phyloP scores from a whole-genome alignment of 2,329 filamentous ascomycete species.

The Colletotrichum sansevieriae region DNA sequence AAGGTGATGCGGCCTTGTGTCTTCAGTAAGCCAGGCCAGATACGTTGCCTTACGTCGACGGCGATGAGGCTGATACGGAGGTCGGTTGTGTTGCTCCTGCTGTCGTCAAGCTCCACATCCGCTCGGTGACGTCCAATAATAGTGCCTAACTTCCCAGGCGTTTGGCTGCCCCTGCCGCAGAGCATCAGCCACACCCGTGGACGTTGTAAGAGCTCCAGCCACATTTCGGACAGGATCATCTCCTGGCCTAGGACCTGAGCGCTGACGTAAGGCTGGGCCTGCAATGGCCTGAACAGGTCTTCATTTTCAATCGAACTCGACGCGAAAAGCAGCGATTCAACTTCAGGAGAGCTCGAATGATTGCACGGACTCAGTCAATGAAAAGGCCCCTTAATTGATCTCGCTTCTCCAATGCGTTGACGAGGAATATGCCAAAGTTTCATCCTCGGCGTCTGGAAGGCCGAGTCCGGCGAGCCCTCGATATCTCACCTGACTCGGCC shows the following conservation, averaged over 20 bases:
- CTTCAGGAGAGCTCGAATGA: no score
- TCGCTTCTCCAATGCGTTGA: no score
- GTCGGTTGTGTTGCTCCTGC: constrained; percentile 23
- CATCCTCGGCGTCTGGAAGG: no score
- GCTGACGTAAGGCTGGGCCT: neutral
- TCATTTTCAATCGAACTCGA: neutral
- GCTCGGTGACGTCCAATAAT: constrained; percentile 37
- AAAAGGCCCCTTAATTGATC: no score
- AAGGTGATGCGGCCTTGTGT: constrained; percentile 33
- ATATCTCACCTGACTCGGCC: no score
- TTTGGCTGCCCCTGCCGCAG: no score
- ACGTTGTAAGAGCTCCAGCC: neutral
- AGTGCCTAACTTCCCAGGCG: constrained; percentile 33
- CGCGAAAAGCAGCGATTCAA: no score
- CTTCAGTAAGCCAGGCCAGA: constrained; percentile 13
- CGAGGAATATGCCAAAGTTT: no score
- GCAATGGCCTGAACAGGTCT: neutral
- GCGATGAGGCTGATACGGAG: constrained; percentile 28
- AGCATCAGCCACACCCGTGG: constrained; percentile 2
- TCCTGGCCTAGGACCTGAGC: no score
- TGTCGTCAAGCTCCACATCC: constrained; percentile 31
- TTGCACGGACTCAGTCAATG: no score
- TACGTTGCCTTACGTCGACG: constrained; percentile 17
- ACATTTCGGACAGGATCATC: neutral
- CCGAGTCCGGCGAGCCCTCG: no score